These are phyloP conservation scores for Eucalyptus globulus DNA, from an alignment of 345 rosid genomes.

Conservation along the genomic window DNA sequence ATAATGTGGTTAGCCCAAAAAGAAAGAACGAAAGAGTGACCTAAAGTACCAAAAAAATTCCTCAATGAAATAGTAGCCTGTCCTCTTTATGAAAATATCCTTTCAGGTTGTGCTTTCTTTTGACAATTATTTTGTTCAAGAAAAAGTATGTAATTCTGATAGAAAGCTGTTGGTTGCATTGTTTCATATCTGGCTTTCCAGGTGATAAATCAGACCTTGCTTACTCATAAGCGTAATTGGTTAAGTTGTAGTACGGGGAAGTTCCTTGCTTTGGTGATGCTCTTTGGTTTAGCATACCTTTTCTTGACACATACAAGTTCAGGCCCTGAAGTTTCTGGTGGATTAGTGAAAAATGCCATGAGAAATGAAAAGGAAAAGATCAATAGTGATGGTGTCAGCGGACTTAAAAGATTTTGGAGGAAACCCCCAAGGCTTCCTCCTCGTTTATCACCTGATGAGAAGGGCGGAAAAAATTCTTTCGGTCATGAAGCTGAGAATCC, in stretches of 20 bases:
- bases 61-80: background rate
- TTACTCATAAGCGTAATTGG: slow-evolving; percentile 40
- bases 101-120: background rate
- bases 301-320: slow-evolving; percentile 37
- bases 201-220: slow-evolving; percentile 65
- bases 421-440: slow-evolving; percentile 91
- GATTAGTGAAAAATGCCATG: slow-evolving; percentile 3
- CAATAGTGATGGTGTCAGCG: slow-evolving; percentile 13
- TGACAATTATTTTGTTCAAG: background rate
- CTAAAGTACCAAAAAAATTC: background rate
- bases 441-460: slow-evolving; percentile 68
- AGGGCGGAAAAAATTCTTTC: slow-evolving; percentile 5
- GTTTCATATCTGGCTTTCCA: slow-evolving; percentile 9
- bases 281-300: slow-evolving; percentile 66
- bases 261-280: slow-evolving; percentile 50
- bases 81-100: background rate
- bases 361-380: slow-evolving; percentile 16
- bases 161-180: background rate
- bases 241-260: slow-evolving; percentile 77
- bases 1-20: background rate
- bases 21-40: background rate
- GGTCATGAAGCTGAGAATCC: slow-evolving; percentile 3
- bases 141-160: background rate
- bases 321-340: slow-evolving; percentile 12
- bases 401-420: slow-evolving; percentile 55